Evolutionary conservation across 2,329 filamentous ascomycete genomes (phyloP), one percentile per base, ranked within the genome.

Genomic region (Helotiales sp.): DNA sequence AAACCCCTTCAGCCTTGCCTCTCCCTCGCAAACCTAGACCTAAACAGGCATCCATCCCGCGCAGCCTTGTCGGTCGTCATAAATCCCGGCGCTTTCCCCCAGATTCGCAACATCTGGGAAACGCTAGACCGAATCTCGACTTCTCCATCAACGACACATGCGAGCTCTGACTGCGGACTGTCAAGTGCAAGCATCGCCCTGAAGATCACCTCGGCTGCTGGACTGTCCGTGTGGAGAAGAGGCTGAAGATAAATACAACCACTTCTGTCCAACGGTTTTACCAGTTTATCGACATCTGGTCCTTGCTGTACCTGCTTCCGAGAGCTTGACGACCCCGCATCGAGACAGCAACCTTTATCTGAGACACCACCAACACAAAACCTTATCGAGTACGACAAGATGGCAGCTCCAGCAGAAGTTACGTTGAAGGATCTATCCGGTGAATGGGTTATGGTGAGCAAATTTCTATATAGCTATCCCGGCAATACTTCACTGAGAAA

Each of bases 391-490:
- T 4, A 27, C 17, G 38, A 24, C 55, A 59, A 17, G 25, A 85
- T 85, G 82, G 81, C 82, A 59, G 78, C 80, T 58, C 82, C 83
- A 61, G 66, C 75, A 50, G 75, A 79, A 54, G 71, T 78, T 66
- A 83, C 76, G 29, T 73, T 80, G 52, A 74, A 76, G 59, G 75
- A 83, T 72, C 74, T 86, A 54, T 77, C 73, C 59, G 83, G 81
- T 51, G 74, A 72, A 62, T 85, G 77, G 71, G 72, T 75, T 52
- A 79, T 85, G 77, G 80, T 81, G 71, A 54, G 72, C 64, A n/a
- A n/a, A n/a, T n/a, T n/a, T n/a, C n/a, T n/a, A n/a, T n/a, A n/a
- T n/a, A n/a, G n/a, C n/a, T n/a, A n/a, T n/a, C n/a, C n/a, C n/a
- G n/a, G n/a, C n/a, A n/a, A n/a, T n/a, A n/a, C n/a, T n/a, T n/a